A percentile compares a stretch with the other conserved stretches of the same genome.
phyloP scores from a whole-genome alignment of 2,329 filamentous ascomycete species.

The Emmonsiellopsis sp. region DNA sequence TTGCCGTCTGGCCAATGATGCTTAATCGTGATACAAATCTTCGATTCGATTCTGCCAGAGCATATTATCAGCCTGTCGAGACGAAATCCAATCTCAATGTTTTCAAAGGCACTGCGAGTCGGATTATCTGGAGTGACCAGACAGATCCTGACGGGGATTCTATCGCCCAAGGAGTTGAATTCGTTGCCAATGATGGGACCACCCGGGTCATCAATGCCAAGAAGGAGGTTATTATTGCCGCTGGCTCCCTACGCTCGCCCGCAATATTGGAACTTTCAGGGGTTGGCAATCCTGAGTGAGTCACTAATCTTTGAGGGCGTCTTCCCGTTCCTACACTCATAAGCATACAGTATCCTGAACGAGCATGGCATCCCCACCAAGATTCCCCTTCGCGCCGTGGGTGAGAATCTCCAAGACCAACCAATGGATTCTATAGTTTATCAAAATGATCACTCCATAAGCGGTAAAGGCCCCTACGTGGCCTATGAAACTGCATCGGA shows the following conservation, averaged over 20 bases:
- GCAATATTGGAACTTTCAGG: constrained; percentile 39
- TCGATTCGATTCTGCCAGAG: neutral
- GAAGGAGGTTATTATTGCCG: constrained; percentile 41
- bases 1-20: neutral
- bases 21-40: neutral
- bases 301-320: too few species aligned
- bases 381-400: constrained; percentile 27
- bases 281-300: constrained; percentile 21
- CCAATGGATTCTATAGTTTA: neutral
- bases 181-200: constrained; percentile 16
- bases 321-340: too few species aligned
- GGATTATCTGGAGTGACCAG: neutral
- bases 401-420: constrained; percentile 26
- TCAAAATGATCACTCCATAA: neutral
- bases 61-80: neutral
- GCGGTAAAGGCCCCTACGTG: neutral
- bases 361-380: constrained; percentile 27
- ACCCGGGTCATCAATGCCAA: neutral
- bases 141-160: neutral
- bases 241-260: constrained; percentile 36
- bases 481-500: neutral
- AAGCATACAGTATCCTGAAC: constrained; percentile 14
- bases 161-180: constrained; percentile 35
- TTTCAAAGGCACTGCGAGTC: neutral
- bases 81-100: neutral